Evolutionary conservation across 441 rosid genomes (phyloP).

Genomic region (Heliophila coronopifolia): DNA sequence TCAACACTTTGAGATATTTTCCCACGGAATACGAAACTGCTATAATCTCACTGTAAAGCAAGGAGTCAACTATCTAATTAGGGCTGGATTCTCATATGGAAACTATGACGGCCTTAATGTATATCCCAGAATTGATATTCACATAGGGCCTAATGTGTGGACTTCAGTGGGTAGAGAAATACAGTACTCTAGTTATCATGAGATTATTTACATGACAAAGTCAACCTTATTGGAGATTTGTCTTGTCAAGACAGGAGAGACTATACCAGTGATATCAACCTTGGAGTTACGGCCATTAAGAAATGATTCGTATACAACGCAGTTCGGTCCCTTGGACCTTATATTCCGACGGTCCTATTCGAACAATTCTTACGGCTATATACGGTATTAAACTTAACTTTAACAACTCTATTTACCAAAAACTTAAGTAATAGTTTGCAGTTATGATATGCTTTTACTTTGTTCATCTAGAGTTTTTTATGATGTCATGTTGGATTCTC

Average conservation of each 20-base stretch:
- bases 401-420: too few relatives aligned
- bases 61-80: constrained; percentile 23
- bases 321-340: constrained; percentile 24
- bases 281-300: constrained; percentile 37
- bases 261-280: constrained; percentile 42
- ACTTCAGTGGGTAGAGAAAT: neutral
- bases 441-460: too few relatives aligned
- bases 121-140: constrained; percentile 28
- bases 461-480: too few relatives aligned
- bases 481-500: too few relatives aligned
- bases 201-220: constrained; percentile 26
- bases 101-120: constrained; percentile 27
- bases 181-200: neutral
- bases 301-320: constrained; percentile 24
- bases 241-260: constrained; percentile 24
- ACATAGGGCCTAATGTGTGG: constrained; percentile 35
- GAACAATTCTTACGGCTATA: neutral
- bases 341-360: neutral
- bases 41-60: constrained; percentile 24
- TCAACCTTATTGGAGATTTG: constrained; percentile 26
- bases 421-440: too few relatives aligned
- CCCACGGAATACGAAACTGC: constrained; percentile 37
- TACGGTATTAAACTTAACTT: neutral
- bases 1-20: constrained; percentile 26
- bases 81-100: constrained; percentile 34